Conservation (phyloP, 2,329 filamentous ascomycete genomes). For the Ascomycota sp. region DNA sequence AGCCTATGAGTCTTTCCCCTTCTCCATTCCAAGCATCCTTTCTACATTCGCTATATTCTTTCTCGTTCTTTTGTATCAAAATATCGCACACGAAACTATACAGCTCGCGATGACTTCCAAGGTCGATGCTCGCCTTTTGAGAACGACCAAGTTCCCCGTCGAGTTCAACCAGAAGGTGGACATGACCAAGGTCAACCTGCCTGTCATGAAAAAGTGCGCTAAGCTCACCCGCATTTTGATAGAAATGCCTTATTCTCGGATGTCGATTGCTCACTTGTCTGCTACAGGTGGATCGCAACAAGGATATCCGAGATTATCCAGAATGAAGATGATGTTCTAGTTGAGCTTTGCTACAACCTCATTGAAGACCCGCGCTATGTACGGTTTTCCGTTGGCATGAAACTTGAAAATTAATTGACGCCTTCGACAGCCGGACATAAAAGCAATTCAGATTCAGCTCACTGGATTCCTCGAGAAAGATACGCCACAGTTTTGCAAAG, state of each 20-base stretch:
- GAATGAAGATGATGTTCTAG: slow-evolving; percentile 90
- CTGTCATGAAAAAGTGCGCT: slow-evolving; percentile 87
- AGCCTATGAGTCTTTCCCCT: too few species aligned
- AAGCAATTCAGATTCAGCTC: slow-evolving; percentile 81
- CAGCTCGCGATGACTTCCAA: slow-evolving; percentile 48
- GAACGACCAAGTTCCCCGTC: slow-evolving; percentile 78
- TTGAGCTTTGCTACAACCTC: slow-evolving; percentile 56
- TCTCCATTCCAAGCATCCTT: too few species aligned
- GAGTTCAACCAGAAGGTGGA: slow-evolving; percentile 94
- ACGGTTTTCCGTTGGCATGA: neutral
- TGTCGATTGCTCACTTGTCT: slow-evolving; percentile 4
- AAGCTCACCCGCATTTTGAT: neutral
- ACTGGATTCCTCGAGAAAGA: slow-evolving; percentile 92
- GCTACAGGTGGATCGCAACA: slow-evolving; percentile 69
- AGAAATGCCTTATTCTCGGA: slow-evolving; percentile 1
- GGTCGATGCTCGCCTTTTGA: slow-evolving; percentile 75
- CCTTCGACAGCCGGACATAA: slow-evolving; percentile 67
- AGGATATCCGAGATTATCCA: slow-evolving; percentile 74
- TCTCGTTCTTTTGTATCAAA: neutral
- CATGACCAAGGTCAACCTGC: slow-evolving; percentile 89
- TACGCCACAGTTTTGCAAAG: slow-evolving; percentile 72
- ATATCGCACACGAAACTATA: neutral
- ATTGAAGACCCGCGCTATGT: slow-evolving; percentile 61
- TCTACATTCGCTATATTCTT: too few species aligned
- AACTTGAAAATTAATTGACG: slow-evolving; percentile 6